Evolutionary conservation across 371 early-diverging fungal species (phyloP).

Genomic region (Zychaea mexicana): DNA sequence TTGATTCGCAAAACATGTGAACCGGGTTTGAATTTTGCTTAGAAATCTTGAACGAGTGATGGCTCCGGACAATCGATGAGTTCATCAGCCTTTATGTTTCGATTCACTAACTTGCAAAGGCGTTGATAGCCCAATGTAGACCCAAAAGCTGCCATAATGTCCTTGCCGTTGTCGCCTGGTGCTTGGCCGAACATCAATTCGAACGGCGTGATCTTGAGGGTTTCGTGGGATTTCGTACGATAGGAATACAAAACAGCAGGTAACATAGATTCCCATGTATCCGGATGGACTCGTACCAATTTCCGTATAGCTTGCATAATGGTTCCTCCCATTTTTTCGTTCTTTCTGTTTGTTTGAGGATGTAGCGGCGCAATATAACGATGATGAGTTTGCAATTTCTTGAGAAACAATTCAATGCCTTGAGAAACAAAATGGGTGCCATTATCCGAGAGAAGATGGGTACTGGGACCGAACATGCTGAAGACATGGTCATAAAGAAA

Average conservation of each 20-base stretch:
- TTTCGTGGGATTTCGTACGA: conserved; percentile 8
- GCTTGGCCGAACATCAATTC: neutral
- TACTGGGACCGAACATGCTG: neutral
- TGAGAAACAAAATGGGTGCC: conserved; percentile 1
- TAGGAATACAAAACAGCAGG: conserved; percentile 9
- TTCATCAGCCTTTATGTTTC: neutral
- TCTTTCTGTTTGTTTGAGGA: conserved; percentile 4
- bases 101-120: neutral
- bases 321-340: conserved; percentile 2
- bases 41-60: no score
- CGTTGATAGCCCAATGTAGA: neutral
- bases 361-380: neutral
- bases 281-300: neutral
- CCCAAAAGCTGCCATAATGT: neutral
- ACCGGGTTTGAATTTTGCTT: neutral
- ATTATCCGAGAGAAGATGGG: conserved; percentile 6
- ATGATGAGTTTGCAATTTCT: neutral
- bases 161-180: neutral
- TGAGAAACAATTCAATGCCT: neutral
- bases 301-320: neutral
- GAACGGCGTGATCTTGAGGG: neutral
- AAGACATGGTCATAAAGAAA: neutral
- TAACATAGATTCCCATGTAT: conserved; percentile 6
- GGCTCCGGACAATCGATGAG: neutral
- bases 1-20: neutral